Percentiles rank a stretch among this genome's conserved stretches.
Conservation (phyloP, 306 rosid species). For the Castanea mollissima region DNA sequence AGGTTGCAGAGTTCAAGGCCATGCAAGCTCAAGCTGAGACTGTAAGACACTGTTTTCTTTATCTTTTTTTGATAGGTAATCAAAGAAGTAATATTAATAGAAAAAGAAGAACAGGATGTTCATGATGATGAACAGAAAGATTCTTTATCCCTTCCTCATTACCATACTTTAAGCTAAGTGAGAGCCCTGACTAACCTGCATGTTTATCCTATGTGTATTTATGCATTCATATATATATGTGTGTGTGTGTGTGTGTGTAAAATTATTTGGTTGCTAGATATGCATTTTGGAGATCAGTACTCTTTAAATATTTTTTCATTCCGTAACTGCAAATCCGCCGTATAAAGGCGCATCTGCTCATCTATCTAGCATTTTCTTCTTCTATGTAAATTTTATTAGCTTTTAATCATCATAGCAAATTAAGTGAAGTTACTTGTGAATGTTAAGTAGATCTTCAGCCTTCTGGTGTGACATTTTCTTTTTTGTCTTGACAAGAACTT, state of each 20-base stretch:
- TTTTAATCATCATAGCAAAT: background rate
- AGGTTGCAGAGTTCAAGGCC: conserved; percentile 70
- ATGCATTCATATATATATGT: too few relatives aligned
- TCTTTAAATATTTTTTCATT: background rate
- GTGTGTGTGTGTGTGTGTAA: too few relatives aligned
- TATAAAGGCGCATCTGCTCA: background rate
- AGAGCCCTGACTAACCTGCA: background rate
- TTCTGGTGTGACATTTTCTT: background rate
- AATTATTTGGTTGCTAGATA: too few relatives aligned
- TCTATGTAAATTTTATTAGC: background rate
- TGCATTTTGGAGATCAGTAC: too few relatives aligned
- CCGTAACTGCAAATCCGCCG: background rate
- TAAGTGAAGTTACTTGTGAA: background rate
- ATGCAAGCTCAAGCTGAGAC: conserved; percentile 77
- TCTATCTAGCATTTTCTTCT: background rate
- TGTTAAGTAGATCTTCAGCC: background rate
- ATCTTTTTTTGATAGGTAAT: background rate
- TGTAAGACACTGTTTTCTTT: conserved; percentile 38
- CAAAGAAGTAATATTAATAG: too few relatives aligned
- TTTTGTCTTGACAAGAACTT: background rate
- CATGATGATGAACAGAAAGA: too few relatives aligned
- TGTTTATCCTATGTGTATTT: background rate
- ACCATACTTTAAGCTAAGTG: background rate
- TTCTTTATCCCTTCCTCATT: background rate
- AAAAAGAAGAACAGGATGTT: too few relatives aligned